These are phyloP conservation scores for Scleromitrula shiraiana DNA, from an alignment of 2,329 filamentous ascomycete genomes.

Conservation along the genomic window DNA sequence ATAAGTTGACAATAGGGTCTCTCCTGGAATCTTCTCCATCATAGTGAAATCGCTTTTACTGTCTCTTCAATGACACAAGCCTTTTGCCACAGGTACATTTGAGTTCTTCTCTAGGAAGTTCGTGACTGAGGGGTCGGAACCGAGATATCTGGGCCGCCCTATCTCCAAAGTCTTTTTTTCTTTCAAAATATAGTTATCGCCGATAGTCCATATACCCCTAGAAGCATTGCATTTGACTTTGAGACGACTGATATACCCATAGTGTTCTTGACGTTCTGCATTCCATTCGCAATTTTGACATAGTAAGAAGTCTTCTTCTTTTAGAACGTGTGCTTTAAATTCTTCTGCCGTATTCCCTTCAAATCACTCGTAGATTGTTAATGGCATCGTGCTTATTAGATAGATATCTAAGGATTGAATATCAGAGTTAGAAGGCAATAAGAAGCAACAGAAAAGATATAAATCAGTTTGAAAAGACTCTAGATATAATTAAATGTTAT, in stretches of 20 bases:
- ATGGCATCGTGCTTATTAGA: neutral
- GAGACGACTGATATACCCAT: neutral
- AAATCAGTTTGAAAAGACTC: too few relatives aligned
- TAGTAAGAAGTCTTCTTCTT: neutral
- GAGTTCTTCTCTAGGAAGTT: neutral
- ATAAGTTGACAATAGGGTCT: neutral
- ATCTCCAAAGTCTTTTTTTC: neutral
- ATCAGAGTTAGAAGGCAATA: too few relatives aligned
- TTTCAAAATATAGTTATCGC: neutral
- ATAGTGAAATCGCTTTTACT: neutral
- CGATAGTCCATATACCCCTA: neutral
- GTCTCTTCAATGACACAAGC: neutral
- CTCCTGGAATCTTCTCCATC: neutral
- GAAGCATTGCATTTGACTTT: neutral
- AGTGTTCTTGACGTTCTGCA: fast-evolving
- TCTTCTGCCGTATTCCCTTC: neutral
- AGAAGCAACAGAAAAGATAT: too few relatives aligned
- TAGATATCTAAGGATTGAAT: neutral
- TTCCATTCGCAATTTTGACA: neutral
- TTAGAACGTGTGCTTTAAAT: neutral
- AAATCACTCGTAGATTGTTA: neutral
- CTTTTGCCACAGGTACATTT: neutral
- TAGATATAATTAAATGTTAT: neutral
- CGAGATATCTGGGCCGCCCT: neutral
- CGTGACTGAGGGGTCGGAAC: neutral